phyloP scores from a whole-genome alignment of 2,329 filamentous ascomycete genomes.

The Drechslera avenae region DNA sequence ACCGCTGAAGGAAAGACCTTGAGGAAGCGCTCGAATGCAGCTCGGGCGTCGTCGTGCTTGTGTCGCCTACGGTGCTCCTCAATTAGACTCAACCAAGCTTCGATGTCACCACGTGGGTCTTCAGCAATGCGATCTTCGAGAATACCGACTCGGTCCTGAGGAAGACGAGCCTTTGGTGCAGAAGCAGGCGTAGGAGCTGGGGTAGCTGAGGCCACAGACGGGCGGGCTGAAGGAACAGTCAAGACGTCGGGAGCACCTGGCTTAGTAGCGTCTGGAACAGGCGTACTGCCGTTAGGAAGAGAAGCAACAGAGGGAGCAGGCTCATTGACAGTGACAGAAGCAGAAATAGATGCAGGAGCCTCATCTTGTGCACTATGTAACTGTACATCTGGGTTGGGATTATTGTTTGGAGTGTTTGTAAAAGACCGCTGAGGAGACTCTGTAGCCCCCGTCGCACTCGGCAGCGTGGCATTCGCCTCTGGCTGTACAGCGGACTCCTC shows the following conservation, averaged over 20 bases:
- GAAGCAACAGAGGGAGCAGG: constrained; percentile 58
- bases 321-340: constrained; percentile 49
- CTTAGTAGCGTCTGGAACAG: constrained; percentile 46
- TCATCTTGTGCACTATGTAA: constrained; percentile 63
- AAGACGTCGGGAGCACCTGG: constrained; percentile 35
- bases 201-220: constrained; percentile 49
- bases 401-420: constrained; percentile 63
- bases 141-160: constrained; percentile 75
- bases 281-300: constrained; percentile 53
- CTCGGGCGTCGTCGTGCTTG: constrained; percentile 79
- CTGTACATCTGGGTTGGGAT: constrained; percentile 63
- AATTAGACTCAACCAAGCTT: constrained; percentile 89
- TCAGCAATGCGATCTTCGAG: constrained; percentile 91
- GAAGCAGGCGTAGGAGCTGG: constrained; percentile 37
- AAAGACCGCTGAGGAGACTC: constrained; percentile 59
- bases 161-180: constrained; percentile 60
- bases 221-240: constrained; percentile 39
- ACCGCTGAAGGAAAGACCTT: constrained; percentile 88
- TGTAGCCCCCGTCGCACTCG: constrained; percentile 56
- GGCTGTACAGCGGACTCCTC: constrained; percentile 55
- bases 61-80: constrained; percentile 80
- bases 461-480: constrained; percentile 55
- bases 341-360: constrained; percentile 49
- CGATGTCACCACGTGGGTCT: constrained; percentile 88
- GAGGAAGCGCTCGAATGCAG: constrained; percentile 83